These are phyloP conservation scores for Kokia cookei DNA, from an alignment of 441 rosid species.

Conservation along the genomic window DNA sequence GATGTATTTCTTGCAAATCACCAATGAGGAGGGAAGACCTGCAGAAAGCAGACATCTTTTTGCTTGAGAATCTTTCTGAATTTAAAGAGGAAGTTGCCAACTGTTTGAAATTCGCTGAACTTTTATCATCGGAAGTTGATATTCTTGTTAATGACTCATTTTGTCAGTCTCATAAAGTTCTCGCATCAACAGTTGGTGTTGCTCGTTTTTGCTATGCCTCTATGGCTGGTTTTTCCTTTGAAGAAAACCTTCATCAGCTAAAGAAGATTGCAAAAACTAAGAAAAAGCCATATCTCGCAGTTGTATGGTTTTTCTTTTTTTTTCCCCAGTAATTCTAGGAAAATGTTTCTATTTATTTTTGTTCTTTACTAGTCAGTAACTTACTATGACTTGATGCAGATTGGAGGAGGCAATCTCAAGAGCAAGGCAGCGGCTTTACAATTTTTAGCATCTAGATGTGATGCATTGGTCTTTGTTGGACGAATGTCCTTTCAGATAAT, in stretches of 20 bases:
- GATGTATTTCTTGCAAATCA: constrained; percentile 22
- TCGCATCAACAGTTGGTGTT: constrained; percentile 65
- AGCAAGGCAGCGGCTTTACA: constrained; percentile 54
- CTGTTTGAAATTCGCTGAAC: constrained; percentile 39
- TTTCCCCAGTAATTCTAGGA: constrained; percentile 6
- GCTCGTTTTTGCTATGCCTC: constrained; percentile 45
- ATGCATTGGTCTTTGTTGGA: constrained; percentile 58
- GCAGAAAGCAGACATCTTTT: constrained; percentile 31
- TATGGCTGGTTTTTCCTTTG: constrained; percentile 67
- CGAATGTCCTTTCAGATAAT: constrained; percentile 63
- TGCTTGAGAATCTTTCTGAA: constrained; percentile 51
- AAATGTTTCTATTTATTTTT: not conserved
- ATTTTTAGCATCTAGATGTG: constrained; percentile 60
- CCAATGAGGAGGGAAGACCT: constrained; percentile 27
- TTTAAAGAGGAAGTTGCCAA: constrained; percentile 63
- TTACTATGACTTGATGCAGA: constrained; percentile 31
- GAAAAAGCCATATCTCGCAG: constrained; percentile 49
- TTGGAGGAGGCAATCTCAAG: constrained; percentile 63
- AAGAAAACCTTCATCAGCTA: constrained; percentile 39
- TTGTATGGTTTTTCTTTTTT: constrained; percentile 33
- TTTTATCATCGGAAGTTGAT: constrained; percentile 54
- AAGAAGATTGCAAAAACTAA: constrained; percentile 27
- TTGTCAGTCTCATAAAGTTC: constrained; percentile 55
- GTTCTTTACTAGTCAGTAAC: constrained; percentile 16
- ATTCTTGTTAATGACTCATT: constrained; percentile 67